phyloP scores from a whole-genome alignment of 257 asterid genomes.

The Rubia yunnanensis region DNA sequence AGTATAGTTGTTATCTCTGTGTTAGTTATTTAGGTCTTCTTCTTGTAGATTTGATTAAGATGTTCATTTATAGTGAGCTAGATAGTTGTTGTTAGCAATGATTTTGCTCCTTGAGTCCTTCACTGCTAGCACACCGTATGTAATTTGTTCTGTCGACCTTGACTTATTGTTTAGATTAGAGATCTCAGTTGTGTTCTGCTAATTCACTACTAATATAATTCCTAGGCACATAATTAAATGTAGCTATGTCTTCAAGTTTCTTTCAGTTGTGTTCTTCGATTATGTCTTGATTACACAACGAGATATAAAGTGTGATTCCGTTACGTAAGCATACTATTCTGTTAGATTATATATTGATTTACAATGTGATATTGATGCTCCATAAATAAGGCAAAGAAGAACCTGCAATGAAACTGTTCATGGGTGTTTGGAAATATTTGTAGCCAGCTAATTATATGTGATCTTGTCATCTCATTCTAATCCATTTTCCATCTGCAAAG shows the following conservation, averaged over 20 bases:
- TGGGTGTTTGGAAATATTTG: background rate
- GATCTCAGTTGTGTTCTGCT: too few relatives aligned
- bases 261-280: background rate
- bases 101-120: too few relatives aligned
- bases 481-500: background rate
- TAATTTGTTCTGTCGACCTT: too few relatives aligned
- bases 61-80: too few relatives aligned
- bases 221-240: too few relatives aligned
- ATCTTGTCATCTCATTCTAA: background rate
- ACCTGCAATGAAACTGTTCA: background rate
- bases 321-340: background rate
- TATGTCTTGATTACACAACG: background rate
- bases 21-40: too few relatives aligned
- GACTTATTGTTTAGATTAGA: too few relatives aligned
- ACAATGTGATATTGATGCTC: background rate
- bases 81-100: too few relatives aligned
- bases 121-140: too few relatives aligned
- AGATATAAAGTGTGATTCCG: background rate
- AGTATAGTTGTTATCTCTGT: too few relatives aligned
- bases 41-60: too few relatives aligned
- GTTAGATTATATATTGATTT: background rate
- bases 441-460: background rate
- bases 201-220: too few relatives aligned
- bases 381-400: background rate
- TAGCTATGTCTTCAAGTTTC: conserved; percentile 12